These are phyloP conservation scores for Vinca major DNA, from an alignment of 305 asterid species.

Conservation along the genomic window DNA sequence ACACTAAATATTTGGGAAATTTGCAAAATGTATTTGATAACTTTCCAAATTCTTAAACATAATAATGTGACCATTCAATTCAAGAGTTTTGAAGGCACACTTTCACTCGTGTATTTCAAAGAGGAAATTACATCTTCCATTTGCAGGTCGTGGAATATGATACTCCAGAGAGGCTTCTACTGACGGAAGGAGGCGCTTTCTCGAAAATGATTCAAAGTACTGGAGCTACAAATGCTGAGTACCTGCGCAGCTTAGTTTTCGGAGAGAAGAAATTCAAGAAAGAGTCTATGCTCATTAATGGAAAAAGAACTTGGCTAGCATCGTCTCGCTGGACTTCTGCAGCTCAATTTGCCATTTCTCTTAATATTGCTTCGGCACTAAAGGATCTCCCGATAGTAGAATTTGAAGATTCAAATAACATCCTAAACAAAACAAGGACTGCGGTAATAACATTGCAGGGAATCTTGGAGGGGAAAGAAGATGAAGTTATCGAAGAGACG, in stretches of 20 bases:
- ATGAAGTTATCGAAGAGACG: constrained; percentile 40
- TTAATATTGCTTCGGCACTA: constrained; percentile 38
- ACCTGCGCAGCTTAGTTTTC: constrained; percentile 48
- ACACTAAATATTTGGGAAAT: neutral
- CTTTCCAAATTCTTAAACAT: neutral
- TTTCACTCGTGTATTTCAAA: neutral
- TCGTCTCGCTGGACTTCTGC: constrained; percentile 58
- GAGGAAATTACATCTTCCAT: neutral
- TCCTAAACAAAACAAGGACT: constrained; percentile 43
- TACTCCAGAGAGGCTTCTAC: constrained; percentile 58
- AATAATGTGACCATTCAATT: neutral
- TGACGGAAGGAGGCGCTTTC: constrained; percentile 47
- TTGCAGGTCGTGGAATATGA: constrained; percentile 62
- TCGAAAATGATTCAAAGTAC: constrained; percentile 71
- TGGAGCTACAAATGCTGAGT: constrained; percentile 73
- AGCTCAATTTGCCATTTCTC: constrained; percentile 42
- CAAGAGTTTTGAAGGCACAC: neutral
- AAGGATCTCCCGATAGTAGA: constrained; percentile 35
- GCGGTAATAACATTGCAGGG: constrained; percentile 52
- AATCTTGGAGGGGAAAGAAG: constrained; percentile 52
- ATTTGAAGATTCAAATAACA: constrained; percentile 26
- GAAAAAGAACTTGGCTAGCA: constrained; percentile 30
- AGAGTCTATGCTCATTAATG: constrained; percentile 20
- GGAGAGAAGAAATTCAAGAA: constrained; percentile 16
- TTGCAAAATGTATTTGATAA: neutral